Conservation (phyloP, 305 asterid genomes). For the Striga hermonthica region DNA sequence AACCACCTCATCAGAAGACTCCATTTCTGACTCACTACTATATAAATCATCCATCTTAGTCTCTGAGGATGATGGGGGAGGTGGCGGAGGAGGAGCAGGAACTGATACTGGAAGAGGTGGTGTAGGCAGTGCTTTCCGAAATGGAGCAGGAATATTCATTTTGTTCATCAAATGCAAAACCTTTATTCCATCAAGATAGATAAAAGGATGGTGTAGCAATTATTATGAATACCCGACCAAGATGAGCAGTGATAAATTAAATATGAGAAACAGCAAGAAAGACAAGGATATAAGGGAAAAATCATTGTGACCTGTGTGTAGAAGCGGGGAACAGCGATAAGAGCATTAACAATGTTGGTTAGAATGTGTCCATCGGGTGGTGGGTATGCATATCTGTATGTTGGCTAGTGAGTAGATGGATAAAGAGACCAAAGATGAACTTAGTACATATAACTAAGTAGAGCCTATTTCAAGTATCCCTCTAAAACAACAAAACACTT, state of each 20-base stretch:
- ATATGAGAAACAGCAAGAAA: background rate
- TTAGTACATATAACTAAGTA: background rate
- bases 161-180: conserved; percentile 98
- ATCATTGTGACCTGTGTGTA: conserved; percentile 68
- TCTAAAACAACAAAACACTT: background rate
- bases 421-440: background rate
- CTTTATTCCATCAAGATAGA: conserved; percentile 37
- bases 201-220: background rate
- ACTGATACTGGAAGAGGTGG: conserved; percentile 71
- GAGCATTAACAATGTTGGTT: conserved; percentile 89
- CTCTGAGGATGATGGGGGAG: conserved; percentile 44
- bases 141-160: conserved; percentile 98
- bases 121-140: conserved; percentile 83
- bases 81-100: conserved; percentile 53
- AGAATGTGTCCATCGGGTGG: conserved; percentile 93
- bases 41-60: conserved; percentile 41
- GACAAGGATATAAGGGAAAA: background rate
- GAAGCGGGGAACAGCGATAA: conserved; percentile 93
- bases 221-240: background rate
- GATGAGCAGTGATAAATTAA: background rate
- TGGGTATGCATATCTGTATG: conserved; percentile 80
- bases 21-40: conserved; percentile 85
- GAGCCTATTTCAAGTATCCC: background rate
- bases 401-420: conserved; percentile 23
- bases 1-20: conserved; percentile 89